A percentile compares a stretch with the other conserved stretches of the same genome.
Evolutionary conservation across 345 rosid species (phyloP).

Genomic region (Anastatica hierochuntica): DNA sequence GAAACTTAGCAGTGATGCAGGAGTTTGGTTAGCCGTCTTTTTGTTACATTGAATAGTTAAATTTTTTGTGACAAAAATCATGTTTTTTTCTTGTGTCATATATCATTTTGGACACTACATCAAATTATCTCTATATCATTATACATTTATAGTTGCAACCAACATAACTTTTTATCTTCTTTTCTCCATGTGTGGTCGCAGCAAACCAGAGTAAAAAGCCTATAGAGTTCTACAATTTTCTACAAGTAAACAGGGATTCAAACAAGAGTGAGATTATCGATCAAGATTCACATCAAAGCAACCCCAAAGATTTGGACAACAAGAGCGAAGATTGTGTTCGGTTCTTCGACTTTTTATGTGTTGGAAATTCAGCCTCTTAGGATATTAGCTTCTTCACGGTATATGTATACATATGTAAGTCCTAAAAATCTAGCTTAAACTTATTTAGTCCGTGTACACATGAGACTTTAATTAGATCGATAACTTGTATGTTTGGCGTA

Average conservation of each 20-base stretch:
- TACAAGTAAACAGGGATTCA: conserved; percentile 53
- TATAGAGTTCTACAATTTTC: conserved; percentile 60
- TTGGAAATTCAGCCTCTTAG: conserved; percentile 30
- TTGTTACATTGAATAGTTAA: too few relatives aligned
- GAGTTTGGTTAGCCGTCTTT: too few relatives aligned
- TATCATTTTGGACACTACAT: too few relatives aligned
- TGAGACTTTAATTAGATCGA: conserved; percentile 10
- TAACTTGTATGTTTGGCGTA: conserved; percentile 10
- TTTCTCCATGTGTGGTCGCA: background rate
- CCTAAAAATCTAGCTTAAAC: conserved; percentile 7
- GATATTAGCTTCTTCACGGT: conserved; percentile 10
- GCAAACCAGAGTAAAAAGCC: conserved; percentile 10
- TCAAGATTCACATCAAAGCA: conserved; percentile 29
- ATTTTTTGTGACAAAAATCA: too few relatives aligned
- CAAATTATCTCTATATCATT: too few relatives aligned
- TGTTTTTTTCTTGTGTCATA: too few relatives aligned
- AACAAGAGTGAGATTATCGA: conserved; percentile 47
- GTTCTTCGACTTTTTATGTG: conserved; percentile 56
- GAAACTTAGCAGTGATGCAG: too few relatives aligned
- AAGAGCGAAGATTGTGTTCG: conserved; percentile 16
- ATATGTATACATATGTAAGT: too few relatives aligned
- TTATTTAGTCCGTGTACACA: conserved; percentile 8
- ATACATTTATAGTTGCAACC: too few relatives aligned
- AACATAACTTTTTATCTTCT: background rate
- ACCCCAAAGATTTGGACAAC: conserved; percentile 4